These are phyloP conservation scores for Pilobolus umbonatus DNA, from an alignment of 192 early-diverging fungal species.

Conservation along the genomic window DNA sequence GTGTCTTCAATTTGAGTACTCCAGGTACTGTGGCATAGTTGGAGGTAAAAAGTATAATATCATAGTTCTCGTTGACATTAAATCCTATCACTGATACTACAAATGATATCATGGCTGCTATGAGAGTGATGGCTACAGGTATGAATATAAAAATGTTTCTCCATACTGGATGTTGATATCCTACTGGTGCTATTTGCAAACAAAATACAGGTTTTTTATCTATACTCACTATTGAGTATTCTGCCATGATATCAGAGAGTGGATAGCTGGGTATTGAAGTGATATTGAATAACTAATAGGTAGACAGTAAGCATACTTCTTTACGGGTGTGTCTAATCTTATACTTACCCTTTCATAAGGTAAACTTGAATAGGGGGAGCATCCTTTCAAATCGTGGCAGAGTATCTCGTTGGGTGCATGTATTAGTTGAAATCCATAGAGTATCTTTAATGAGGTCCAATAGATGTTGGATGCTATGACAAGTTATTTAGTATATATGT, in stretches of 20 bases:
- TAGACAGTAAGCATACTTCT: not conserved
- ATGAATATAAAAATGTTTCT: conserved; percentile 21
- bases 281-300: not conserved
- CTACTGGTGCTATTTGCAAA: conserved; percentile 23
- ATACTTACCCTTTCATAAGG: conserved; percentile 7
- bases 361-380: not conserved
- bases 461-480: not conserved
- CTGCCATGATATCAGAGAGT: conserved; percentile 24
- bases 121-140: conserved; percentile 16
- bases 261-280: conserved; percentile 18
- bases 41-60: conserved; percentile 24
- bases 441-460: conserved; percentile 1
- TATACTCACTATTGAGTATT: conserved; percentile 4
- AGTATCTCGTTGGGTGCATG: not conserved
- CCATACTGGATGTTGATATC: conserved; percentile 31
- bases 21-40: conserved; percentile 31
- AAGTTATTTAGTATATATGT: not conserved
- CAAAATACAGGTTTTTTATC: conserved; percentile 10
- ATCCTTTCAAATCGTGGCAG: not conserved
- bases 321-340: not conserved
- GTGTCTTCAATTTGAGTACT: conserved; percentile 39
- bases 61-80: conserved; percentile 6
- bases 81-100: conserved; percentile 13
- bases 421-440: conserved; percentile 10
- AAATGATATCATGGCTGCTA: conserved; percentile 22